Percentiles rank a stretch among this genome's conserved stretches.
Conservation (phyloP, 1,139 yeast species). For the Kodamaea fungicola region DNA sequence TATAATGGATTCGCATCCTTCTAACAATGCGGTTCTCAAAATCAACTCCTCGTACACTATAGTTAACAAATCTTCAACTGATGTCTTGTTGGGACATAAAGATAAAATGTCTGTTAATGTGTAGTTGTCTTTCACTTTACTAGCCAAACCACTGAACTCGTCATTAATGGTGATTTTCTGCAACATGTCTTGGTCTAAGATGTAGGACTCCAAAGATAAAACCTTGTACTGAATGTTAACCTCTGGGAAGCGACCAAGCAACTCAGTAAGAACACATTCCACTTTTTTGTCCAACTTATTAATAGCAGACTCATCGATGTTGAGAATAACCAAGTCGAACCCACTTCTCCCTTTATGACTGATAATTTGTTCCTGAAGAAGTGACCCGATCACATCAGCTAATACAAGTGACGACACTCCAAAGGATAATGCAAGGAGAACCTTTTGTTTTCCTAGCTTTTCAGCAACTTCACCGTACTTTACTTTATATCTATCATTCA, state of each 20-base stretch:
- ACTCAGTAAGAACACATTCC: constrained; percentile 15
- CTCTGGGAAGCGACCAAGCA: constrained; percentile 21
- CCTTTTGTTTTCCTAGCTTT: constrained; percentile 32
- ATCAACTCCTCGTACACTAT: constrained; percentile 50
- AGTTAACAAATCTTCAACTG: constrained; percentile 58
- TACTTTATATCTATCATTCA: constrained; percentile 65
- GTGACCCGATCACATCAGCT: constrained; percentile 60
- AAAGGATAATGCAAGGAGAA: constrained; percentile 61
- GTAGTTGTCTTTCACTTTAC: constrained; percentile 6
- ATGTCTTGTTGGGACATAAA: constrained; percentile 48
- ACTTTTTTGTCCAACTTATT: constrained; percentile 15
- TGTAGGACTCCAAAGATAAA: constrained; percentile 36
- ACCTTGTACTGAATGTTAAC: constrained; percentile 32
- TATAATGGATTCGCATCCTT: constrained; percentile 52
- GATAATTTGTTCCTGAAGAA: constrained; percentile 56
- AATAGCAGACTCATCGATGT: constrained; percentile 41
- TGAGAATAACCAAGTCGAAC: constrained; percentile 54
- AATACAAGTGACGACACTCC: constrained; percentile 66
- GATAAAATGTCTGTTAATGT: constrained; percentile 25
- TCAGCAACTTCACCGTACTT: constrained; percentile 44
- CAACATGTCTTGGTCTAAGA: constrained; percentile 23
- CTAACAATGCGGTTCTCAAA: constrained; percentile 42
- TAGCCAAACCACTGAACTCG: constrained; percentile 24
- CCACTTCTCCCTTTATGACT: constrained; percentile 69
- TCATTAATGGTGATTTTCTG: constrained; percentile 24